phyloP scores from a whole-genome alignment of 2,329 filamentous ascomycete genomes.

The Sporothrix schenckii region DNA sequence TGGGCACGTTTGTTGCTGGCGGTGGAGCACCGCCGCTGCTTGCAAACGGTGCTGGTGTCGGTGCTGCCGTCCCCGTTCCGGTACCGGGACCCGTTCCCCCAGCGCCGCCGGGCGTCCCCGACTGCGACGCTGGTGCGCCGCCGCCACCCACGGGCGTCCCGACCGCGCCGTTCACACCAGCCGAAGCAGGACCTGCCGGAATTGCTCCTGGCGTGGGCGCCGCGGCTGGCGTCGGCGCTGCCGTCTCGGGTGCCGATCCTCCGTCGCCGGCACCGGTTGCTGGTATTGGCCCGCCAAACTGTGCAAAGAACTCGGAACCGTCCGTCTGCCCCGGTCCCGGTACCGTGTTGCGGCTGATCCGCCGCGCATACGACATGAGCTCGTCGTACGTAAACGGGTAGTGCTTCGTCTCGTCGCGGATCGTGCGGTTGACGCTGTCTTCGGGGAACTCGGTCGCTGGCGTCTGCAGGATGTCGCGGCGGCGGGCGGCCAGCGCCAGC shows the following conservation, averaged over 20 bases:
- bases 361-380: constrained; percentile 74
- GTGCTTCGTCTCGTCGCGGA: constrained; percentile 43
- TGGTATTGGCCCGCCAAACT: constrained; percentile 12
- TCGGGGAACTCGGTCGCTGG: constrained; percentile 60
- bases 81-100: constrained; percentile 8
- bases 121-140: constrained; percentile 8
- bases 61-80: constrained; percentile 33
- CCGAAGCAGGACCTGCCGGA: neutral
- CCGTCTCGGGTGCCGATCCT: constrained; percentile 29
- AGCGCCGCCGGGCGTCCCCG: constrained; percentile 18
- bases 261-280: neutral
- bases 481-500: constrained; percentile 68
- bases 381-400: constrained; percentile 69
- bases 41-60: constrained; percentile 43
- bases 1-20: constrained; percentile 38
- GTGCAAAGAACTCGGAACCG: constrained; percentile 39
- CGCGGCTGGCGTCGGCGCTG: constrained; percentile 32
- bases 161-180: constrained; percentile 4
- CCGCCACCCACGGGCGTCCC: neutral
- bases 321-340: constrained; percentile 62
- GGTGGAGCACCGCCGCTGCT: constrained; percentile 17
- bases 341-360: constrained; percentile 78
- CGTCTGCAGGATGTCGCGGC: constrained; percentile 70
- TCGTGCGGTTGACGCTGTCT: constrained; percentile 37
- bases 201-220: constrained; percentile 30